phyloP scores from a whole-genome alignment of 2,329 filamentous ascomycete species.

The Colletotrichum tropicicola region DNA sequence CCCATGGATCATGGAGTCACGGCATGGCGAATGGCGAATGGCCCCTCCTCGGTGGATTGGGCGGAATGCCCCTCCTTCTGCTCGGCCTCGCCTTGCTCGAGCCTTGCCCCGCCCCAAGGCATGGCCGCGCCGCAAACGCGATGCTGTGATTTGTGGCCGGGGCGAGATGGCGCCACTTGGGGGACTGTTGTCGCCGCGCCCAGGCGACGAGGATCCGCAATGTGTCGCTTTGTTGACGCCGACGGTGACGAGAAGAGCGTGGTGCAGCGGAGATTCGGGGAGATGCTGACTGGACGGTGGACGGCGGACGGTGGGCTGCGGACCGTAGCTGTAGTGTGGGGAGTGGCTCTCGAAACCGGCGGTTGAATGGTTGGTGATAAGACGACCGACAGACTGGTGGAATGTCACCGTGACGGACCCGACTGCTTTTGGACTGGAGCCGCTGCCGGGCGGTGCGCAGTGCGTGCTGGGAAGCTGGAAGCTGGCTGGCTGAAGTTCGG shows the following conservation, averaged over 20 bases:
- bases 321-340: not conserved
- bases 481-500: not conserved
- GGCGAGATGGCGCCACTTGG: conserved; percentile 18
- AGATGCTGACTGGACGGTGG: not conserved
- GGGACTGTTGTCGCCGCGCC: conserved; percentile 3
- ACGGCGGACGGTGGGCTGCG: not conserved
- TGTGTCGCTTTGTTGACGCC: conserved; percentile 22
- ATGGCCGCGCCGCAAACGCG: conserved; percentile 3
- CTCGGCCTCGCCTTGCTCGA: conserved; percentile 11
- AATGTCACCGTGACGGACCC: not conserved
- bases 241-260: conserved; percentile 20
- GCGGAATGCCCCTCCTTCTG: conserved; percentile 1
- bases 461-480: too few species aligned
- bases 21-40: not conserved
- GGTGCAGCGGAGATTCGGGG: conserved; percentile 23
- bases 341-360: too few species aligned
- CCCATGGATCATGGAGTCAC: conserved; percentile 9
- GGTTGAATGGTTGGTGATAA: too few species aligned
- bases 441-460: too few species aligned
- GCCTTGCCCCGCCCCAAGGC: not conserved
- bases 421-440: too few species aligned
- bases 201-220: not conserved
- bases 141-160: conserved; percentile 11
- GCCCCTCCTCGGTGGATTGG: conserved; percentile 11
- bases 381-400: conserved; percentile 7